These are phyloP conservation scores for Aspergillus quadrilineatus DNA, from an alignment of 2,329 filamentous ascomycete genomes.

Conservation along the genomic window DNA sequence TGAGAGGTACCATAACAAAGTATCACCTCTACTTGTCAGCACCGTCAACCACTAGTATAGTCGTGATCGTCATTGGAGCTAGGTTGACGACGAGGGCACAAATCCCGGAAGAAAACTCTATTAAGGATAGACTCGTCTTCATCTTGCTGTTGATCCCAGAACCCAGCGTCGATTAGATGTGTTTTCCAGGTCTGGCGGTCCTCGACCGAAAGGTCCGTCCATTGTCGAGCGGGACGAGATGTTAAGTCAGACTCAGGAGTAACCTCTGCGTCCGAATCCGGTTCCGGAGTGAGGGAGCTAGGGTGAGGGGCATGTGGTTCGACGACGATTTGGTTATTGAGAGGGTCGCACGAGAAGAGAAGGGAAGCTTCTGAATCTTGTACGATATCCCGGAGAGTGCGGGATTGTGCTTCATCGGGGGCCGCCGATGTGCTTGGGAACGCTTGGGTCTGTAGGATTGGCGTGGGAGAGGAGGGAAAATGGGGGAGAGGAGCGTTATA, in stretches of 20 bases:
- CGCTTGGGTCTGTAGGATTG: slow-evolving; percentile 1
- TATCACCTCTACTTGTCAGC: neutral
- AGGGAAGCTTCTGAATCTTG: slow-evolving; percentile 18
- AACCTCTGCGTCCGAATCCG: neutral
- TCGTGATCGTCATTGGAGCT: neutral
- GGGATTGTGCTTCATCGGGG: slow-evolving; percentile 14
- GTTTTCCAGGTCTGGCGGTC: slow-evolving; percentile 6
- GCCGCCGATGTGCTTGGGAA: neutral
- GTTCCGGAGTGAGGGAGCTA: neutral
- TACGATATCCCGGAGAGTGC: slow-evolving; percentile 25
- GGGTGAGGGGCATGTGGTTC: slow-evolving; percentile 15
- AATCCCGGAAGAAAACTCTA: slow-evolving; percentile 1
- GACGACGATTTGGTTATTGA: slow-evolving; percentile 25
- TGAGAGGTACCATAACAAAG: neutral
- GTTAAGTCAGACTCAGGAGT: neutral
- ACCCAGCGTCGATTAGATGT: slow-evolving; percentile 1
- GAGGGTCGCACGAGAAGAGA: slow-evolving; percentile 24
- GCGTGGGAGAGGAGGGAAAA: slow-evolving; percentile 20
- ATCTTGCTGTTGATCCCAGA: slow-evolving; percentile 1
- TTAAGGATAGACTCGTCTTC: slow-evolving; percentile 7
- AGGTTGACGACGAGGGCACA: neutral
- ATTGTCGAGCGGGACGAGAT: neutral
- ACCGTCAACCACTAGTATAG: neutral
- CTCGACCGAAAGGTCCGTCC: neutral
- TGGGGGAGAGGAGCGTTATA: slow-evolving; percentile 34